phyloP scores from a whole-genome alignment of 805 yeast species.

The Huiozyma naganishii region DNA sequence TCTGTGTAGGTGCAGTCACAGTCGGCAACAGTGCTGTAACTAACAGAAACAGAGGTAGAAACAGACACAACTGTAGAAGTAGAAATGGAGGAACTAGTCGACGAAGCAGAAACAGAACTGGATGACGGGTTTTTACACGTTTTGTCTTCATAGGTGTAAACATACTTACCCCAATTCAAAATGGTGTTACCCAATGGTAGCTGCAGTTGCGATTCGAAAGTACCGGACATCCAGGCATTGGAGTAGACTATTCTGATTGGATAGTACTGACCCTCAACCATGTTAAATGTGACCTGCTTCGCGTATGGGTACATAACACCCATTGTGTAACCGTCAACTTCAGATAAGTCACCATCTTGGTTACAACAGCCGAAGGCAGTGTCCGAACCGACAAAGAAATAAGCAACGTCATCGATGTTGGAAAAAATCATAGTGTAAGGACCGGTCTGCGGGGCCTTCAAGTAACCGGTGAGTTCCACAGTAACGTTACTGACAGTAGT shows the following conservation, averaged over 20 bases:
- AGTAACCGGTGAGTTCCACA: constrained; percentile 16
- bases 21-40: no score
- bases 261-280: constrained; percentile 11
- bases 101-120: no score
- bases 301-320: no score
- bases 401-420: constrained; percentile 24
- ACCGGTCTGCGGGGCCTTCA: constrained; percentile 23
- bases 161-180: constrained; percentile 3
- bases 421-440: constrained; percentile 16
- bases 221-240: constrained; percentile 7
- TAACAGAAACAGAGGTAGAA: no score
- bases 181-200: constrained; percentile 8
- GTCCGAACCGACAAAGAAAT: constrained; percentile 22
- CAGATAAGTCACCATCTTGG: not conserved
- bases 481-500: constrained; percentile 10
- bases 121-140: constrained; percentile 1
- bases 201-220: constrained; percentile 3
- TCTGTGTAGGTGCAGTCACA: no score
- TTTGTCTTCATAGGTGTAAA: constrained; percentile 2
- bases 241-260: constrained; percentile 16
- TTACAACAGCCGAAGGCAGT: constrained; percentile 28
- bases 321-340: no score
- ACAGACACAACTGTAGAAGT: no score
- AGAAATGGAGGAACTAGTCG: no score
- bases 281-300: constrained; percentile 2